Conservation (phyloP, 108 stramenopile genomes). For the Cyclotella cryptica region DNA sequence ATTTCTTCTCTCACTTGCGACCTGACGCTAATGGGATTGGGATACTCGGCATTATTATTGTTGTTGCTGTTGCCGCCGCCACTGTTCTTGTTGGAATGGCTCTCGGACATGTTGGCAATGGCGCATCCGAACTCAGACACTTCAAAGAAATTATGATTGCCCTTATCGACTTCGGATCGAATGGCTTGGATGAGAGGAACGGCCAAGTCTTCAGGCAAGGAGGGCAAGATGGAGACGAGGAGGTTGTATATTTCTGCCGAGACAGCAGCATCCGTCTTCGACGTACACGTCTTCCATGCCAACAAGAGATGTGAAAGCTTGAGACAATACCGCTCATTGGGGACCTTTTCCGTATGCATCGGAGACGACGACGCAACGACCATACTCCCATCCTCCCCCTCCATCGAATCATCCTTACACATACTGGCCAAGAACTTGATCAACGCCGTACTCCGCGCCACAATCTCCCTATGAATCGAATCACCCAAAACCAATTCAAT, state of each 20-base stretch:
- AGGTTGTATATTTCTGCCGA: constrained; percentile 84
- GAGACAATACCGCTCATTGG: constrained; percentile 68
- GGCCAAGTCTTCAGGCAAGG: constrained; percentile 70
- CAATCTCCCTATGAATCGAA: constrained; percentile 83
- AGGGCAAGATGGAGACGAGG: constrained; percentile 82
- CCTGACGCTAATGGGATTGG: constrained; percentile 5
- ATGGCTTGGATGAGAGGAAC: constrained; percentile 79
- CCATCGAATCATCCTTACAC: constrained; percentile 48
- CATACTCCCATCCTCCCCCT: neutral
- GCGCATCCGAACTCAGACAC: constrained; percentile 84
- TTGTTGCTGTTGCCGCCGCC: constrained; percentile 25
- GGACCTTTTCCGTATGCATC: constrained; percentile 34
- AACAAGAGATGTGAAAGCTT: constrained; percentile 74
- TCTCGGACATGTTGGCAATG: constrained; percentile 57
- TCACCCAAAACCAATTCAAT: constrained; percentile 86
- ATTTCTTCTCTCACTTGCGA: constrained; percentile 67
- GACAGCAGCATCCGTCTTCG: constrained; percentile 81
- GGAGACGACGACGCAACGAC: neutral
- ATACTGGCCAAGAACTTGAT: constrained; percentile 87
- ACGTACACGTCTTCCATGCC: constrained; percentile 88
- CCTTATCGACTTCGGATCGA: constrained; percentile 53
- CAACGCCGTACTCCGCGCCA: constrained; percentile 70
- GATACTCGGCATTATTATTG: neutral
- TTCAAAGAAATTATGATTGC: constrained; percentile 65
- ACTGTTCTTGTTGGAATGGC: constrained; percentile 27